Percentiles rank a stretch among this genome's conserved stretches.
phyloP scores from a whole-genome alignment of 2,329 filamentous ascomycete genomes.

The Anisogramma anomala region DNA sequence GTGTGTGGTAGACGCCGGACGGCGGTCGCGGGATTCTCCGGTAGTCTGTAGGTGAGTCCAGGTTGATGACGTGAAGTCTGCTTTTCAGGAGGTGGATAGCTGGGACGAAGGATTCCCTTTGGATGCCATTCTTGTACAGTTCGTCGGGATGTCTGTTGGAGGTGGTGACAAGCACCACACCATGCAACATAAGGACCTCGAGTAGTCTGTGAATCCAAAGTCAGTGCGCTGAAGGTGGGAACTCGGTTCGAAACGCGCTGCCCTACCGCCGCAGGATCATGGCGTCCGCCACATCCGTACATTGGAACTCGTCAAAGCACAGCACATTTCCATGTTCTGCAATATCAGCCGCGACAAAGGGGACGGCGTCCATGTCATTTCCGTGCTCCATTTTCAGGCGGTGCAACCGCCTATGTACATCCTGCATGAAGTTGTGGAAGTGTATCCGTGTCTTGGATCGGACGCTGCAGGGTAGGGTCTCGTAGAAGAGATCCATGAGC shows the following conservation, averaged over 20 bases:
- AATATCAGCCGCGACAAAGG: constrained; percentile 90
- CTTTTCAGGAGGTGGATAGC: constrained; percentile 86
- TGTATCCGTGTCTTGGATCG: constrained; percentile 82
- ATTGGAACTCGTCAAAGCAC: constrained; percentile 98
- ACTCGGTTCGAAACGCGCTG: no score
- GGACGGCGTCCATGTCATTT: constrained; percentile 78
- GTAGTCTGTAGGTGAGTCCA: constrained; percentile 93
- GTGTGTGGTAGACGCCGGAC: constrained; percentile 86
- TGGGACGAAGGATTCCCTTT: constrained; percentile 87
- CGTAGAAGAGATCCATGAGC: constrained; percentile 98
- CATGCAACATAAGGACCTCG: constrained; percentile 86
- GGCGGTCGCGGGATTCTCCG: constrained; percentile 90
- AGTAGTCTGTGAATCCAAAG: constrained; percentile 46
- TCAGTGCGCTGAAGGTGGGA: not conserved
- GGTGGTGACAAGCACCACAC: constrained; percentile 91
- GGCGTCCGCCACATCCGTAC: constrained; percentile 93
- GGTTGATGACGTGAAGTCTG: constrained; percentile 77
- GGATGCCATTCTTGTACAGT: constrained; percentile 95
- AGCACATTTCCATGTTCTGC: constrained; percentile 74
- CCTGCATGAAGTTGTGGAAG: constrained; percentile 99
- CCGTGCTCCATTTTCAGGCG: constrained; percentile 81
- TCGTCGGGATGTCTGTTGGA: constrained; percentile 95
- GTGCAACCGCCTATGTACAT: constrained; percentile 84
- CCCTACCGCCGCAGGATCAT: constrained; percentile 78
- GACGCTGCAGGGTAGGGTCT: constrained; percentile 74